phyloP scores from a whole-genome alignment of 768 basidiomycete genomes.

The Rhodotorula graminis region DNA sequence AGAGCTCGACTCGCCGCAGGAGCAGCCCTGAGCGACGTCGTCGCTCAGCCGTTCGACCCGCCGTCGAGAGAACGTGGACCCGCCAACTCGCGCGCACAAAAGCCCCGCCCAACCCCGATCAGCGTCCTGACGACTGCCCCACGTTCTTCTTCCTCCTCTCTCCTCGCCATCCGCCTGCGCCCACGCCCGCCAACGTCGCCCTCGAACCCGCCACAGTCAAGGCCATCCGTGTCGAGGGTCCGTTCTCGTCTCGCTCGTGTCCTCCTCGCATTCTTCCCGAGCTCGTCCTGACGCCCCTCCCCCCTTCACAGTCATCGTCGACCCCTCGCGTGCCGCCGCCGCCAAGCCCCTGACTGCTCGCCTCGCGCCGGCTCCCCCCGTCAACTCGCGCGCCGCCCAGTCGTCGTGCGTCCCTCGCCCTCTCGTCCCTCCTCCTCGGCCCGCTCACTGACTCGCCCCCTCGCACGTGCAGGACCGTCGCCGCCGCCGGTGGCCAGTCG shows the following conservation, averaged over 20 bases:
- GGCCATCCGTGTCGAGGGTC: not conserved
- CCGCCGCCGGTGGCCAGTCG: constrained; percentile 22
- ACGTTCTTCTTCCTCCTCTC: not conserved
- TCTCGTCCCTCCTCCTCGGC: constrained; percentile 39
- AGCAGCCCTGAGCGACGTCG: too few relatives aligned
- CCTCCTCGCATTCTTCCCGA: not conserved
- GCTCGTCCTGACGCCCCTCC: constrained; percentile 8
- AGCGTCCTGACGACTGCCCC: not conserved
- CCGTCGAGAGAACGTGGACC: too few relatives aligned
- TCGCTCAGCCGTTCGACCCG: too few relatives aligned
- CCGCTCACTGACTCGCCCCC: constrained; percentile 46
- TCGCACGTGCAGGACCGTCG: constrained; percentile 42
- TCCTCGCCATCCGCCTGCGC: too few relatives aligned
- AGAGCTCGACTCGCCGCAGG: too few relatives aligned
- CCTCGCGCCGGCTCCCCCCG: constrained; percentile 56
- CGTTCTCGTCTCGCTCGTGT: not conserved
- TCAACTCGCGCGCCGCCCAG: constrained; percentile 1
- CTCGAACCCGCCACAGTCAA: not conserved
- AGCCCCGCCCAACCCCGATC: not conserved
- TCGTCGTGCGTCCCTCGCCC: constrained; percentile 35
- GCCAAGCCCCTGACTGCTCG: constrained; percentile 68
- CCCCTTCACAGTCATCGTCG: constrained; percentile 65
- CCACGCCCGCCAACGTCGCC: not conserved
- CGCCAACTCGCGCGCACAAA: too few relatives aligned
- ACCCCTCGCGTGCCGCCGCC: constrained; percentile 63